Evolutionary conservation across 257 asterid genomes (phyloP), one percentile per base, ranked within the genome.

Genomic region (Pogostemon cablin): DNA sequence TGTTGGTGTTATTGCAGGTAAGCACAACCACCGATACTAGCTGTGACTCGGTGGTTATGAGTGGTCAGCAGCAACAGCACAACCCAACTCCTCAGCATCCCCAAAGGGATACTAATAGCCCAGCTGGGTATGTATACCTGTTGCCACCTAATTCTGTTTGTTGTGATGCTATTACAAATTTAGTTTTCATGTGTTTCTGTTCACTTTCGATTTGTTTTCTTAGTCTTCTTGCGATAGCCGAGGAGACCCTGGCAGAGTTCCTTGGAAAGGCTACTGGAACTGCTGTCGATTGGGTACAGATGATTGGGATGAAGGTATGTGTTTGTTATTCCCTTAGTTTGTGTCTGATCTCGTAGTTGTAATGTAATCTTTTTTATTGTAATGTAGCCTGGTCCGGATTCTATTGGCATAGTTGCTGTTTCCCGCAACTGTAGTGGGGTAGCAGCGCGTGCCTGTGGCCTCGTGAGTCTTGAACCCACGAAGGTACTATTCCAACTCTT

Each of bases 391-490:
- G 99, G 98, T 95, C 99, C 99, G 96, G 99, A 95, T 90, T 95
- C 99, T 84, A 89, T 89, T 79, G 99, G 98, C 87, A 95, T 89
- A 49, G 93, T 95, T 62, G 92, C 97, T 77, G 87, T 95, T 75
- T 91, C 99, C 93, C 96, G 92, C 81, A 95, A 90, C 80, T 89
- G 96, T 78, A 86, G 90, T 46, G 99, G 98, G 73, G 84, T 91
- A 72, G 99, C 99, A 80, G 99, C 98, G 78, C 90, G 99, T 46
- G 99, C 99, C 93, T 95, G 97, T 47, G 98, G 96, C 89, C 97
- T 95, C 17, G 97, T 95, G 95, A 90, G 96, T 82, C 86, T 95
- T 72, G 98, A 95, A 76, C 96, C 99, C 95, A 88, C 85, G 65
- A 95, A 91, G 99, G 99, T 93, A 81, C 42, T 50, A 35, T 4